Conservation (phyloP, 352 stramenopile genomes). For the Phytophthora sansomeana region DNA sequence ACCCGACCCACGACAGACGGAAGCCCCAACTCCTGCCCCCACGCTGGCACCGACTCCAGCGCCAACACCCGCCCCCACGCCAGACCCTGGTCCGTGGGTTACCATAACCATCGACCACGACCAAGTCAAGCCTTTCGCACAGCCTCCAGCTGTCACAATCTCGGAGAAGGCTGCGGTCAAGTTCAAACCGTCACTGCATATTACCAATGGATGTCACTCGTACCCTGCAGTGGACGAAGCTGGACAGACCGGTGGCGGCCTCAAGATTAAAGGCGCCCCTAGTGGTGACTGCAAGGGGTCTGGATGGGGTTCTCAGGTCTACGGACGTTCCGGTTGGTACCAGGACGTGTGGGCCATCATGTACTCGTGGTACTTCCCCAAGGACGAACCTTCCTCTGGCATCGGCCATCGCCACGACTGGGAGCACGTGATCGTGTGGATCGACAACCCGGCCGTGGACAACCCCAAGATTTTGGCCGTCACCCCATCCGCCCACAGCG, state of each 20-base stretch:
- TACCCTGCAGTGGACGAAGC: conserved; percentile 23
- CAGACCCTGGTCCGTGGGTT: conserved; percentile 14
- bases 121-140: conserved; percentile 20
- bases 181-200: conserved; percentile 24
- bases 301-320: conserved; percentile 37
- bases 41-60: conserved; percentile 7
- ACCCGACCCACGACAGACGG: conserved; percentile 8
- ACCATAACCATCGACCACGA: conserved; percentile 18
- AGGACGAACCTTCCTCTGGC: conserved; percentile 38
- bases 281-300: conserved; percentile 36
- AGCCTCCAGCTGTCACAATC: conserved; percentile 19
- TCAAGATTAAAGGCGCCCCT: conserved; percentile 15
- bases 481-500: conserved; percentile 18
- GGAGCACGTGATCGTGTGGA: conserved; percentile 18
- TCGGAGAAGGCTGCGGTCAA: conserved; percentile 24
- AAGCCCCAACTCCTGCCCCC: conserved; percentile 6
- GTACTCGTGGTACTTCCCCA: conserved; percentile 51
- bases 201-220: conserved; percentile 27
- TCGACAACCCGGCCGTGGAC: conserved; percentile 9
- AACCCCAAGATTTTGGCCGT: conserved; percentile 22
- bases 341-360: conserved; percentile 35
- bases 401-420: conserved; percentile 44
- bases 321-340: conserved; percentile 28
- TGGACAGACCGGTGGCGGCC: conserved; percentile 17
- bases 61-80: conserved; percentile 4